Percentiles rank a stretch among this genome's conserved stretches.
phyloP scores from a whole-genome alignment of 192 early-diverging fungal species.

The Paraglomus brasilianum region DNA sequence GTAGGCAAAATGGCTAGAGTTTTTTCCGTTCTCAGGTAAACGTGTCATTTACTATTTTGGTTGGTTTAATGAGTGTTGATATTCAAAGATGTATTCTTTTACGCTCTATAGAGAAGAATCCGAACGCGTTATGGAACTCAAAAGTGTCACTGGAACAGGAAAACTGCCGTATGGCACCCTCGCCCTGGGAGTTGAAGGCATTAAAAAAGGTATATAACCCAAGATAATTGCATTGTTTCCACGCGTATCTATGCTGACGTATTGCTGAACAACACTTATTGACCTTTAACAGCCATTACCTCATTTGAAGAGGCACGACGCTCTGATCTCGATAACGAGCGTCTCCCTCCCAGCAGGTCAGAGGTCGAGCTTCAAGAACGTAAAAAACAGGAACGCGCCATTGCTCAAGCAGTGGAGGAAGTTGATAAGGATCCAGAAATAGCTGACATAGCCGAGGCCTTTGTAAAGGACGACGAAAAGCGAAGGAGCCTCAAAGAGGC shows the following conservation, averaged over 20 bases:
- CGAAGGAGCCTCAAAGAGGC: conserved; percentile 29
- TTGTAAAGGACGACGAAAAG: conserved; percentile 31
- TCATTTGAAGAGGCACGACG: conserved; percentile 91
- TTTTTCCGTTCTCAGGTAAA: conserved; percentile 78
- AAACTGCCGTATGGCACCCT: conserved; percentile 84
- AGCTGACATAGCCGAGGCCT: conserved; percentile 21
- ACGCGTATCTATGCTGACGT: neutral
- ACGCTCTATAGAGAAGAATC: conserved; percentile 62
- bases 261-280: neutral
- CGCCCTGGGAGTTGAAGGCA: conserved; percentile 86
- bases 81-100: neutral
- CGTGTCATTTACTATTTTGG: neutral
- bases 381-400: conserved; percentile 35
- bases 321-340: conserved; percentile 92
- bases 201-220: conserved; percentile 71
- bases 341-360: conserved; percentile 75
- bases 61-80: neutral
- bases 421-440: conserved; percentile 21
- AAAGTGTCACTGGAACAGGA: conserved; percentile 81
- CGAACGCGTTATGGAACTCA: conserved; percentile 91
- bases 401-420: conserved; percentile 34
- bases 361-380: conserved; percentile 32
- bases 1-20: conserved; percentile 88
- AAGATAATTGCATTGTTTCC: neutral
- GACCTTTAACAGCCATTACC: conserved; percentile 61